phyloP scores from a whole-genome alignment of 2,329 filamentous ascomycete genomes.

The Lachnellula cervina region DNA sequence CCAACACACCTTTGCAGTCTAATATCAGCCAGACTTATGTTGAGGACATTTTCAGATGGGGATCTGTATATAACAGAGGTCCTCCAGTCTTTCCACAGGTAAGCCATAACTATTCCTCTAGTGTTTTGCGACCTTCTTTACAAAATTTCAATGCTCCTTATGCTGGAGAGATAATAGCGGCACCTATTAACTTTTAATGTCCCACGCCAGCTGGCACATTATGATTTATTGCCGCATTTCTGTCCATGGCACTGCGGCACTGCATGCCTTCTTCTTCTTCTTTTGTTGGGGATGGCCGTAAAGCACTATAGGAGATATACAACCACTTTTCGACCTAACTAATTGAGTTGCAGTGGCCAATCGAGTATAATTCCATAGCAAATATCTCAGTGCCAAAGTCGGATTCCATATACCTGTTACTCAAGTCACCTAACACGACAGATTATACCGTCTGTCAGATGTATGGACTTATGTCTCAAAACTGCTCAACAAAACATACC shows the following conservation, averaged over 20 bases:
- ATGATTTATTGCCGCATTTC: too few relatives aligned
- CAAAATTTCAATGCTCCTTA: too few relatives aligned
- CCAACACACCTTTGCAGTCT: background rate
- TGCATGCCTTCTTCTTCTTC: background rate
- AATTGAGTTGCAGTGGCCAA: conserved; percentile 3
- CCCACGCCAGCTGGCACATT: too few relatives aligned
- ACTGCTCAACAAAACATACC: conserved; percentile 4
- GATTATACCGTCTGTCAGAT: conserved; percentile 11
- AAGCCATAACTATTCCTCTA: background rate
- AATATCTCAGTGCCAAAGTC: conserved; percentile 4
- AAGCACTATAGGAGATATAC: too few relatives aligned
- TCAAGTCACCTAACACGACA: conserved; percentile 9
- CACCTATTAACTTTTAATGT: background rate
- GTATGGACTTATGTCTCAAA: conserved; percentile 1
- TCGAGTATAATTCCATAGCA: conserved; percentile 5
- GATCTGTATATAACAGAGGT: background rate
- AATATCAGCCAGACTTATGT: conserved; percentile 4
- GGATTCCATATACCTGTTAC: conserved; percentile 7
- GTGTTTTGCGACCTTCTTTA: too few relatives aligned
- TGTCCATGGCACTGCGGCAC: too few relatives aligned
- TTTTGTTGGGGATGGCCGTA: too few relatives aligned
- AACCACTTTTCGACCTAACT: background rate
- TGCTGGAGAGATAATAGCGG: too few relatives aligned
- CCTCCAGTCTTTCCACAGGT: conserved; percentile 7
- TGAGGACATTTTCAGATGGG: conserved; percentile 7